Percentiles rank a stretch among this genome's conserved stretches.
Conservation (phyloP, 192 early-diverging fungal genomes). For the Geranomyces michiganensis region DNA sequence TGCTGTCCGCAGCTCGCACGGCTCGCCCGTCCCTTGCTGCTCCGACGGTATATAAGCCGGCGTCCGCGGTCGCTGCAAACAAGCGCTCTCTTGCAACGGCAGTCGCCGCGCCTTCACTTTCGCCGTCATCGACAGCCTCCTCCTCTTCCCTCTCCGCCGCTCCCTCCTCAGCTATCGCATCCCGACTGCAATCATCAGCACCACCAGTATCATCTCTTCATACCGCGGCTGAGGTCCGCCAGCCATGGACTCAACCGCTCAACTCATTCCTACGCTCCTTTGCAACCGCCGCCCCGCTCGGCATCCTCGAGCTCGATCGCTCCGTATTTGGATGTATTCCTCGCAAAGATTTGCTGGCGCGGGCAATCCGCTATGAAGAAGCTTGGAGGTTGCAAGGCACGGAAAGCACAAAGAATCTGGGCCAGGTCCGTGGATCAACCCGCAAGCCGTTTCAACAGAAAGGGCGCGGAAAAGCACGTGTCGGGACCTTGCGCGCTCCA, state of each 20-base stretch:
- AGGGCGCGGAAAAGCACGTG: conserved; percentile 89
- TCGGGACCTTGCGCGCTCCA: conserved; percentile 81
- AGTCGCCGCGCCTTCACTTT: not conserved
- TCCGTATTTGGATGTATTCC: conserved; percentile 76
- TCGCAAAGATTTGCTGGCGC: conserved; percentile 80
- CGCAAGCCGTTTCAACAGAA: conserved; percentile 88
- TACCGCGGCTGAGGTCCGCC: not conserved
- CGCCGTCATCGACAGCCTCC: no score
- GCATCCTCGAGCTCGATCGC: conserved; percentile 71
- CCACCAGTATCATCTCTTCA: not conserved
- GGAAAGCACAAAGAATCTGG: conserved; percentile 74
- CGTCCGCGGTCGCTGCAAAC: not conserved
- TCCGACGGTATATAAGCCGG: no score
- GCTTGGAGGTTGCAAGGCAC: conserved; percentile 82
- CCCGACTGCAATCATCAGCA: not conserved
- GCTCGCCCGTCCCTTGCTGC: no score
- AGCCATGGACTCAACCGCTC: conserved; percentile 33
- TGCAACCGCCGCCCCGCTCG: conserved; percentile 68
- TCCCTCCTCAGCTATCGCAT: no score
- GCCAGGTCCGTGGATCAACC: conserved; percentile 83
- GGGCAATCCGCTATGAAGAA: conserved; percentile 86
- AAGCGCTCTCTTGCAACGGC: not conserved
- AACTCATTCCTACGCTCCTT: conserved; percentile 81
- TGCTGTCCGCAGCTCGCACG: no score
- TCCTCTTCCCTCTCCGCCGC: no score